These are phyloP conservation scores for Oryza longistaminata DNA, from an alignment of 176 grass and related monocot genomes.

Conservation along the genomic window DNA sequence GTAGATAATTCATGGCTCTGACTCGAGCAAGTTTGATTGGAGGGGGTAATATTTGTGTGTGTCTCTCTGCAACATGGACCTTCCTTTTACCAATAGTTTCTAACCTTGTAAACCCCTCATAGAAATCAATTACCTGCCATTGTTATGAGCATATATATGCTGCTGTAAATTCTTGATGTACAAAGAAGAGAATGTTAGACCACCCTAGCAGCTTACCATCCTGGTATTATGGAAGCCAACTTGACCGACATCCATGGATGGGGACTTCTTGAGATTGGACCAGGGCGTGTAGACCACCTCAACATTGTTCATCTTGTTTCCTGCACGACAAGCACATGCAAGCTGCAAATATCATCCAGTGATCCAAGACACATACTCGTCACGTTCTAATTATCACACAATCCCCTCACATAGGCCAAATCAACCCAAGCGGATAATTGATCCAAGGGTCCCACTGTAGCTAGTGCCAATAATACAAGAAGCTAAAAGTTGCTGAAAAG, in stretches of 20 bases:
- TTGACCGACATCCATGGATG: constrained; percentile 99
- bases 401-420: constrained; percentile 21
- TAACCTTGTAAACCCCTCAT: too few relatives aligned
- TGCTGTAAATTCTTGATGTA: not conserved
- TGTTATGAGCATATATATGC: too few relatives aligned
- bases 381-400: constrained; percentile 36
- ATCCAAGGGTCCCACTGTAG: constrained; percentile 15
- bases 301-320: constrained; percentile 95
- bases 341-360: constrained; percentile 3
- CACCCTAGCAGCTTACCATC: constrained; percentile 49
- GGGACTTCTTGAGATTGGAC: constrained; percentile 92
- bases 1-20: too few relatives aligned
- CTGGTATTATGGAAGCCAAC: constrained; percentile 88
- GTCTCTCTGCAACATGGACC: too few relatives aligned
- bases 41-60: too few relatives aligned
- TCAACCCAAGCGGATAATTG: constrained; percentile 23
- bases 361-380: not conserved
- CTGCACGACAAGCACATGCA: constrained; percentile 55
- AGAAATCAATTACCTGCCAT: too few relatives aligned
- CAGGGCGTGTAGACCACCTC: constrained; percentile 96
- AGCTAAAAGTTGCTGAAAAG: constrained; percentile 1
- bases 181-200: too few relatives aligned
- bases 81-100: too few relatives aligned
- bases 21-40: too few relatives aligned
- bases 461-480: constrained; percentile 41